Conservation (phyloP, 2,329 filamentous ascomycete species). For the Nothophoma quercina region DNA sequence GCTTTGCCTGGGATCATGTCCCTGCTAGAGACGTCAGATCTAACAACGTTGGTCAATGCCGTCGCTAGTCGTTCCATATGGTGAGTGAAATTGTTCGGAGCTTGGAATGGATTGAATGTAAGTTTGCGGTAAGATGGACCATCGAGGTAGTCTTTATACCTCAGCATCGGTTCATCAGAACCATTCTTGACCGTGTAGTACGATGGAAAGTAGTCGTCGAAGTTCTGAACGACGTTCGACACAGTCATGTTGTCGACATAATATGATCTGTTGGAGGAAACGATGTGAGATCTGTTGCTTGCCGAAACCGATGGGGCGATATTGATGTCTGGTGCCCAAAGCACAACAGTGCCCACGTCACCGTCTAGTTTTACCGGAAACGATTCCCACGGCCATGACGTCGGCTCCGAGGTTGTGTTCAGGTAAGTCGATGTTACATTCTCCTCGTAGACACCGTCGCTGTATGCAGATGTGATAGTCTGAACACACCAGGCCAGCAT, state of each 20-base stretch:
- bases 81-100: constrained; percentile 29
- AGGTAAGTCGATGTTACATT: neutral
- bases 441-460: constrained; percentile 28
- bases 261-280: constrained; percentile 1
- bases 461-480: constrained; percentile 34
- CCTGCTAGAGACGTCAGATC: constrained; percentile 13
- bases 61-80: constrained; percentile 31
- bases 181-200: constrained; percentile 15
- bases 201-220: constrained; percentile 34
- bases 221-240: neutral
- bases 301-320: too few relatives aligned
- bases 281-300: neutral
- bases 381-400: constrained; percentile 21
- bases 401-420: constrained; percentile 16
- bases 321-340: constrained; percentile 19
- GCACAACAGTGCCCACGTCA: neutral
- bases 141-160: constrained; percentile 3
- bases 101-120: constrained; percentile 25
- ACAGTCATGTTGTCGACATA: constrained; percentile 20
- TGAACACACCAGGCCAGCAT: constrained; percentile 39
- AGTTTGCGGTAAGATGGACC: neutral
- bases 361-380: neutral
- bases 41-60: constrained; percentile 29
- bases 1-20: constrained; percentile 16
- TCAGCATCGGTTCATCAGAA: neutral